A percentile compares a stretch with the other conserved stretches of the same genome.
These are phyloP conservation scores for Astrothelium macrocarpum DNA, from an alignment of 495 filamentous ascomycete genomes.

Conservation along the genomic window DNA sequence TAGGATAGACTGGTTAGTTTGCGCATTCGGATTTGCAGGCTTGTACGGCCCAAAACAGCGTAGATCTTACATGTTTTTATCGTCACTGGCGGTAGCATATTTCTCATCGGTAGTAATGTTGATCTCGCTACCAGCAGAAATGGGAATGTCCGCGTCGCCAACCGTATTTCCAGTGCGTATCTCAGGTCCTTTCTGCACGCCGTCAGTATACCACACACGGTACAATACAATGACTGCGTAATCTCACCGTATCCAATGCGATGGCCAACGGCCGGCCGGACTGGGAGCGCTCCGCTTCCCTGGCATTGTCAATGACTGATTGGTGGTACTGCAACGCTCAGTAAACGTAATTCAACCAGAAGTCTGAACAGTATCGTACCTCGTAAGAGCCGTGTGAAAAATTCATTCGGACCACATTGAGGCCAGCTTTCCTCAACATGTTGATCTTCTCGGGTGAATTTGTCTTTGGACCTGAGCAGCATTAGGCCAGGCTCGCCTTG, in stretches of 20 bases:
- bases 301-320: slow-evolving; percentile 90
- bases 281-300: slow-evolving; percentile 65
- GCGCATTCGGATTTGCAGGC: slow-evolving; percentile 5
- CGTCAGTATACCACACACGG: neutral
- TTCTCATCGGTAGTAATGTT: slow-evolving; percentile 98
- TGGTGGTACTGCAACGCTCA: slow-evolving; percentile 59
- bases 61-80: slow-evolving; percentile 76
- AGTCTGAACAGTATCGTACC: slow-evolving; percentile 38
- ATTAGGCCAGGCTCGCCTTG: neutral
- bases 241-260: slow-evolving; percentile 76
- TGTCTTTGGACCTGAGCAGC: slow-evolving; percentile 71
- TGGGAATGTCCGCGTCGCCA: slow-evolving; percentile 76
- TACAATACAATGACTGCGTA: neutral
- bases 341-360: neutral
- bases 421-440: slow-evolving; percentile 72
- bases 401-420: slow-evolving; percentile 99
- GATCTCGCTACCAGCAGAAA: slow-evolving; percentile 67
- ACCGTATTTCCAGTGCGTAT: slow-evolving; percentile 93
- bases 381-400: slow-evolving; percentile 97
- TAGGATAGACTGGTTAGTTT: slow-evolving; percentile 26
- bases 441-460: slow-evolving; percentile 97
- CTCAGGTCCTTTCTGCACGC: slow-evolving; percentile 77
- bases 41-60: neutral
- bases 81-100: slow-evolving; percentile 73
- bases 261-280: slow-evolving; percentile 85